Evolutionary conservation across 768 basidiomycete species (phyloP).

Genomic region (Leccinum obscurum): DNA sequence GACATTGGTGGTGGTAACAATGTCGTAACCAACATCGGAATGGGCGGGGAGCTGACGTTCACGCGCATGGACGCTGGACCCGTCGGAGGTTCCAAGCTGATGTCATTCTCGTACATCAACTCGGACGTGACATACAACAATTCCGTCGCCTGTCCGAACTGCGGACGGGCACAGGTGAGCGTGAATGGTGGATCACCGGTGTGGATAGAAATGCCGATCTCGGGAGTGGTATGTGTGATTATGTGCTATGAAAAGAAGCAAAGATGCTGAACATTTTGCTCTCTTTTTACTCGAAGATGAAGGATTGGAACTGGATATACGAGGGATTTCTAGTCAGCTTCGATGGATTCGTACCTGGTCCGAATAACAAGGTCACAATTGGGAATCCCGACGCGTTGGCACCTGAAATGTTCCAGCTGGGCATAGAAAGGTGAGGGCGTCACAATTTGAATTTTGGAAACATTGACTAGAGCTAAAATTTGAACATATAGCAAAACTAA

Average conservation of each 20-base stretch:
- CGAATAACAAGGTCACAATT: slow-evolving; percentile 5
- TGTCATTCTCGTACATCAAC: slow-evolving; percentile 6
- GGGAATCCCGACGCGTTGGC: slow-evolving; percentile 6
- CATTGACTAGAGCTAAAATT: no score
- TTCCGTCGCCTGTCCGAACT: slow-evolving; percentile 6
- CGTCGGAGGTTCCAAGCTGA: background rate
- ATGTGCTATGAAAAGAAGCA: no score
- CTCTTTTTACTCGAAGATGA: background rate
- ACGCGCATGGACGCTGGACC: slow-evolving; percentile 7
- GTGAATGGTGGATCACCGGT: slow-evolving; percentile 5
- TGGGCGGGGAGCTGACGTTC: slow-evolving; percentile 9
- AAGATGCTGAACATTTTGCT: background rate
- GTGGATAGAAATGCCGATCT: slow-evolving; percentile 9
- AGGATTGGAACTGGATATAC: slow-evolving; percentile 9
- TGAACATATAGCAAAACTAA: no score
- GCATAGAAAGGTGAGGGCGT: background rate
- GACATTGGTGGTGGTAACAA: background rate
- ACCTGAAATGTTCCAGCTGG: slow-evolving; percentile 8
- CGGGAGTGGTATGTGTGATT: background rate
- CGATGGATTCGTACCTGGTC: slow-evolving; percentile 11
- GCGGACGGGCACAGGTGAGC: slow-evolving; percentile 9
- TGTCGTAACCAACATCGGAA: slow-evolving; percentile 1
- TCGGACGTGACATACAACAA: slow-evolving; percentile 10
- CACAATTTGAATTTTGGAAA: background rate
- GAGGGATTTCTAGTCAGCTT: slow-evolving; percentile 6